Evolutionary conservation across 1,139 yeast species (phyloP).

Genomic region (Debaryomycetaceae sp.): DNA sequence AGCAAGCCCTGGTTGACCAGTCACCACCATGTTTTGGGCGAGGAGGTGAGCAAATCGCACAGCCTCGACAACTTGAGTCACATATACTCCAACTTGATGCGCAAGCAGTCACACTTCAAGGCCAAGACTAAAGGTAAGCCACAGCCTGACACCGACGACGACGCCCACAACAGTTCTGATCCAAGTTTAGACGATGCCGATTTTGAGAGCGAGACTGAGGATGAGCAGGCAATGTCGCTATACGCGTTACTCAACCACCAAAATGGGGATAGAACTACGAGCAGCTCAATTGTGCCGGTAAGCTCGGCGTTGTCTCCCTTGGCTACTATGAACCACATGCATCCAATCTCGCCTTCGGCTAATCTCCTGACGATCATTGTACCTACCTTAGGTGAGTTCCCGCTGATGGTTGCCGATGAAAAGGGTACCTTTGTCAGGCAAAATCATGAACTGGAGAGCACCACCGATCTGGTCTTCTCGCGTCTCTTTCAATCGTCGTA

Average conservation of each 20-base stretch:
- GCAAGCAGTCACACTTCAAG: constrained; percentile 2
- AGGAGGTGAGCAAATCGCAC: constrained; percentile 10
- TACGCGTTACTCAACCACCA: constrained; percentile 37
- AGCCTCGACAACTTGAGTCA: constrained; percentile 21
- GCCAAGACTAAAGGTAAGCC: constrained; percentile 3
- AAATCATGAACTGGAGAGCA: constrained; percentile 1
- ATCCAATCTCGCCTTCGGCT: constrained; percentile 11
- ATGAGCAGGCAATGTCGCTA: constrained; percentile 50
- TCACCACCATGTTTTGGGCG: constrained; percentile 20
- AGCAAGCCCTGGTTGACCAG: constrained; percentile 23
- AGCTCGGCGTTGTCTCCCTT: constrained; percentile 22
- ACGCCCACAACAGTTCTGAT: constrained; percentile 9
- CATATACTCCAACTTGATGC: constrained; percentile 17
- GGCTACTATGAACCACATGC: constrained; percentile 12
- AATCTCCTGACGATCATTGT: constrained; percentile 15
- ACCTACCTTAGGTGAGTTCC: constrained; percentile 45
- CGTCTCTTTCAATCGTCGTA: constrained; percentile 11
- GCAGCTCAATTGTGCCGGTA: constrained; percentile 5
- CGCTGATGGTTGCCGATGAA: constrained; percentile 25
- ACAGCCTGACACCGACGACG: constrained; percentile 10
- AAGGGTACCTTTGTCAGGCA: constrained; percentile 21
- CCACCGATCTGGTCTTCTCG: constrained; percentile 6
- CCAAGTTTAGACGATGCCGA: constrained; percentile 14
- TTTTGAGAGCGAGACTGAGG: constrained; percentile 43
- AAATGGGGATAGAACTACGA: constrained; percentile 11